These are phyloP conservation scores for Glebionis coronaria DNA, from an alignment of 129 eudicot species.

Conservation along the genomic window DNA sequence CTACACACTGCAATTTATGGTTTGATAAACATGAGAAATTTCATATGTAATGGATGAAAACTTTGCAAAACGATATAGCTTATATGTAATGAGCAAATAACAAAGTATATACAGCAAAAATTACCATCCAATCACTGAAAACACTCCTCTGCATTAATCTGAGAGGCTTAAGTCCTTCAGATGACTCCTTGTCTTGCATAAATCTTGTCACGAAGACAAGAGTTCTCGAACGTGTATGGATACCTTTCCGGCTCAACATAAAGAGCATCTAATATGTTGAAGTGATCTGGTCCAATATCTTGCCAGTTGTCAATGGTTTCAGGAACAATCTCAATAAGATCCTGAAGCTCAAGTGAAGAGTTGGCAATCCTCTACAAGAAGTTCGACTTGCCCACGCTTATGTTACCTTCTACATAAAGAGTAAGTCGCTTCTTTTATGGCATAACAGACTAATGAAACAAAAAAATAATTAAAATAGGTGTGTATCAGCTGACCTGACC, in stretches of 20 bases:
- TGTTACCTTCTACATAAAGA: conserved; percentile 91
- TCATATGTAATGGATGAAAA: background rate
- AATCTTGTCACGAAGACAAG: conserved; percentile 89
- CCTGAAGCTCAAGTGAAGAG: conserved; percentile 81
- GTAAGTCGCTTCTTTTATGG: conserved; percentile 64
- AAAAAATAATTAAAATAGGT: no score
- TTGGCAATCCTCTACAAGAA: conserved; percentile 90
- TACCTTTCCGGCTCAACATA: conserved; percentile 87
- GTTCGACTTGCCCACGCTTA: conserved; percentile 87
- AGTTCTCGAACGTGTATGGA: conserved; percentile 90
- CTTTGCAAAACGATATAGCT: background rate
- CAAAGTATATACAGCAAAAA: background rate
- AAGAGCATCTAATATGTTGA: conserved; percentile 81
- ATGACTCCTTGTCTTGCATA: conserved; percentile 95
- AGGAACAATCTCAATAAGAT: conserved; percentile 91
- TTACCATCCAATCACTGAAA: conserved; percentile 92
- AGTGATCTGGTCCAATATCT: conserved; percentile 87
- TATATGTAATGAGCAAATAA: background rate
- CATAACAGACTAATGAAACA: background rate
- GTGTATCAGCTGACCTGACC: no score
- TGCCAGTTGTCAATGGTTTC: conserved; percentile 96
- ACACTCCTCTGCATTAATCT: conserved; percentile 95
- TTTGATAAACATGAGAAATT: background rate
- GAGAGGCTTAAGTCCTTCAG: conserved; percentile 78
- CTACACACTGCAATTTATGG: background rate